Evolutionary conservation across 2,329 filamentous ascomycete species (phyloP).

Genomic region (Fusarium nisikadoi): DNA sequence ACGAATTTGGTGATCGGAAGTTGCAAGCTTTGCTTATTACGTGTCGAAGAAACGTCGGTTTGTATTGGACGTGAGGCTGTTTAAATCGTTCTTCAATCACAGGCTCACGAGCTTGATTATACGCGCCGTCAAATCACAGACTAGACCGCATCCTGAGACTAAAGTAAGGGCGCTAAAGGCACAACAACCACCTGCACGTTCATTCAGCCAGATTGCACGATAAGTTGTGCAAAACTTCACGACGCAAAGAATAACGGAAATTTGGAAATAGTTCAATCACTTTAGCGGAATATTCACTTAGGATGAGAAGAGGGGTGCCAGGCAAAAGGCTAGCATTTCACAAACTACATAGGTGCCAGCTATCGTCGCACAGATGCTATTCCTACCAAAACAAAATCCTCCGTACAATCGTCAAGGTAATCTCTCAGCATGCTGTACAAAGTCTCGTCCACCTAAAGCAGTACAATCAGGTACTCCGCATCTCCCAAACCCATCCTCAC

Average conservation of each 20-base stretch:
- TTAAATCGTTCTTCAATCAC: background rate
- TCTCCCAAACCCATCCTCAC: rapidly evolving
- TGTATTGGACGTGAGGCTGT: background rate
- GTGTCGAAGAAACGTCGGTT: background rate
- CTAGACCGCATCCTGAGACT: background rate
- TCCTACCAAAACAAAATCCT: background rate
- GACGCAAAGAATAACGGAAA: rapidly evolving
- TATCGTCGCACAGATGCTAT: background rate
- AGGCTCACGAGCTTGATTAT: rapidly evolving
- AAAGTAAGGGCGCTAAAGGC: background rate
- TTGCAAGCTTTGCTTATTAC: background rate
- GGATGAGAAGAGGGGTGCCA: background rate
- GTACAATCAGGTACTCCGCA: background rate
- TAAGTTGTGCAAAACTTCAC: background rate
- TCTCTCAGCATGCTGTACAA: rapidly evolving
- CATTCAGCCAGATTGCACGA: too few relatives aligned
- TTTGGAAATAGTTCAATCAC: background rate
- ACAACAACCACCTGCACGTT: background rate
- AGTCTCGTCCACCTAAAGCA: rapidly evolving
- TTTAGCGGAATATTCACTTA: rapidly evolving
- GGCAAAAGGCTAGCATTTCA: background rate
- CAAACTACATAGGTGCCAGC: rapidly evolving
- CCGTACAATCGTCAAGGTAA: rapidly evolving
- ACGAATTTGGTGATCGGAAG: too few relatives aligned
- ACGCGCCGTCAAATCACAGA: background rate